Evolutionary conservation across 805 yeast genomes (phyloP), one percentile per base, ranked within the genome.

Genomic region (Huiozyma naganishii): DNA sequence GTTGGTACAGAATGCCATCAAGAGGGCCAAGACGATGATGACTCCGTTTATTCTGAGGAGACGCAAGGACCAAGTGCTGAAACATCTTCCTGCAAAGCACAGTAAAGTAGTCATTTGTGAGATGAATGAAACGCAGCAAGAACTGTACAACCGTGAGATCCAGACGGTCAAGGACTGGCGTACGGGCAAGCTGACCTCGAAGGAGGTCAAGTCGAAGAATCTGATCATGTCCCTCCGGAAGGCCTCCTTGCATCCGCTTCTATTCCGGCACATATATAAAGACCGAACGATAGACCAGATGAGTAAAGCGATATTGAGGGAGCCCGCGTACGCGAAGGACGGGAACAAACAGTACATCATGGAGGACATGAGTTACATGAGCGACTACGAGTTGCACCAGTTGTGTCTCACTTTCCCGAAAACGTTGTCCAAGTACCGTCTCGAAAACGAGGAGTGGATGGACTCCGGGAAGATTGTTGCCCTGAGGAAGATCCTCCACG

Each of bases 1-100:
- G 37, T 67, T 92, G 36, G 86, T 97, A 0, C 83, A 82, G 51
- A 95, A 90, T 65, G 94, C 98, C 0, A 88, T 92, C 48, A 73
- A 79, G 32, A 84, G 88, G 58, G 99, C 99, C 4, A 87, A 86
- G 61, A 83, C 92, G 5, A 90, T 92, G 97, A 90, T 92, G 97
- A 83, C 94, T 2, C 99, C 99, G 4, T 92, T 92, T 67, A 90
- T 92, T 7, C 68, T 92, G 55, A 75, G 99, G 64, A 79, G 99
- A 61, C 82, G 81, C 59, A 92, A 92, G 66, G 84, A 77, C 44
- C 97, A 90, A 64, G 98, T 92, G 6, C 72, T 92, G 62, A 77
- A 84, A 58, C 90, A 92, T 59, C 69, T 92, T 46, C 98, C 98
- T 1, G 71, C 73, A 29, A 92, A 92, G 58, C 65, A 69, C 44